Evolutionary conservation across 2,329 filamentous ascomycete genomes (phyloP).

Genomic region (Diaporthe caulivora): DNA sequence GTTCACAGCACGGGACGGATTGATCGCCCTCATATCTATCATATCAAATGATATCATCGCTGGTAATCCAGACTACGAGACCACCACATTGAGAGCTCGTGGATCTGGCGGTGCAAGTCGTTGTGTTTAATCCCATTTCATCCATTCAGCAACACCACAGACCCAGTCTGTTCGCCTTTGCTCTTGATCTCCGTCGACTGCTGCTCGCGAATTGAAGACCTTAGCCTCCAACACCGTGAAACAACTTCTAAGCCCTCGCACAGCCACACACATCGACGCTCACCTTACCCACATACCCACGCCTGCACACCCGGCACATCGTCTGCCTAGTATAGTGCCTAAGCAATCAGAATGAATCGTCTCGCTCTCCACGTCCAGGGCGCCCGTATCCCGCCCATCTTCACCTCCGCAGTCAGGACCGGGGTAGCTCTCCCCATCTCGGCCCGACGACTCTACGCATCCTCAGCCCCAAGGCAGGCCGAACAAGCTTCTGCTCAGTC

Average conservation of each 20-base stretch:
- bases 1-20: background rate
- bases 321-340: slow-evolving; percentile 14
- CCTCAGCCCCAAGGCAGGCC: slow-evolving; percentile 44
- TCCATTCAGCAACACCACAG: background rate
- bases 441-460: slow-evolving; percentile 31
- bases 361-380: slow-evolving; percentile 33
- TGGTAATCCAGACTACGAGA: background rate
- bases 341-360: slow-evolving; percentile 36
- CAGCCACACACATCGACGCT: slow-evolving; percentile 5
- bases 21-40: slow-evolving; percentile 16
- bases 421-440: slow-evolving; percentile 3
- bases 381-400: slow-evolving; percentile 15
- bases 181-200: background rate
- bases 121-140: background rate
- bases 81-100: background rate
- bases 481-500: slow-evolving; percentile 45
- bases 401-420: slow-evolving; percentile 1
- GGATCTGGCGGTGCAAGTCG: background rate
- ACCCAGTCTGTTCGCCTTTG: background rate
- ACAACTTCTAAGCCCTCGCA: background rate
- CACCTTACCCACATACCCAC: slow-evolving; percentile 33
- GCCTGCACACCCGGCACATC: background rate
- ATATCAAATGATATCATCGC: slow-evolving; percentile 37
- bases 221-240: background rate
- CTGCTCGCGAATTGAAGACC: background rate